phyloP scores from a whole-genome alignment of 345 rosid genomes.

The Populus ilicifolia region DNA sequence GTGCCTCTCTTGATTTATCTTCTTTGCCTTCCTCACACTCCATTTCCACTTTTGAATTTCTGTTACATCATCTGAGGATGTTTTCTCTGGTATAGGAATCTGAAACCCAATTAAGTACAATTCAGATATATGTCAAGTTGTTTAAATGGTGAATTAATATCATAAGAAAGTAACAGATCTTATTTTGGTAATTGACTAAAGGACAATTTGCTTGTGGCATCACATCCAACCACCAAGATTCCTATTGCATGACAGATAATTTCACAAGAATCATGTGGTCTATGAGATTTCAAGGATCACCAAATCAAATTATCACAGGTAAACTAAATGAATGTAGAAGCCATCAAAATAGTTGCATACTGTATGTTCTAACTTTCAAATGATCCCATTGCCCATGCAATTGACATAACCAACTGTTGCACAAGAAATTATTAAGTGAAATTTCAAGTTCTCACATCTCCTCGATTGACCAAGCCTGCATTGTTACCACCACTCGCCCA shows the following conservation, averaged over 20 bases:
- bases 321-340: not conserved
- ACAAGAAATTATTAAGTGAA: not conserved
- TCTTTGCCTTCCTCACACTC: constrained; percentile 27
- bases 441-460: constrained; percentile 30
- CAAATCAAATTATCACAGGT: not conserved
- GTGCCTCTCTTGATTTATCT: constrained; percentile 32
- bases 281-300: not conserved
- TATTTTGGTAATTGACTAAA: not conserved
- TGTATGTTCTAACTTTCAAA: not conserved
- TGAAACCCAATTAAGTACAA: constrained; percentile 12
- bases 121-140: not conserved
- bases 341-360: not conserved
- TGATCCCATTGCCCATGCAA: not conserved
- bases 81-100: constrained; percentile 27
- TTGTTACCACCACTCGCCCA: constrained; percentile 33
- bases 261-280: not conserved
- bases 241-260: not conserved
- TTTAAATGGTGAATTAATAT: not conserved
- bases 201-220: not conserved
- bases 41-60: constrained; percentile 27
- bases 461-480: constrained; percentile 31
- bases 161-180: not conserved
- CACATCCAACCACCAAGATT: not conserved
- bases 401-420: not conserved
- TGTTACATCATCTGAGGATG: constrained; percentile 24